phyloP scores from a whole-genome alignment of 2,329 filamentous ascomycete genomes.

The Polytolypa hystricis region DNA sequence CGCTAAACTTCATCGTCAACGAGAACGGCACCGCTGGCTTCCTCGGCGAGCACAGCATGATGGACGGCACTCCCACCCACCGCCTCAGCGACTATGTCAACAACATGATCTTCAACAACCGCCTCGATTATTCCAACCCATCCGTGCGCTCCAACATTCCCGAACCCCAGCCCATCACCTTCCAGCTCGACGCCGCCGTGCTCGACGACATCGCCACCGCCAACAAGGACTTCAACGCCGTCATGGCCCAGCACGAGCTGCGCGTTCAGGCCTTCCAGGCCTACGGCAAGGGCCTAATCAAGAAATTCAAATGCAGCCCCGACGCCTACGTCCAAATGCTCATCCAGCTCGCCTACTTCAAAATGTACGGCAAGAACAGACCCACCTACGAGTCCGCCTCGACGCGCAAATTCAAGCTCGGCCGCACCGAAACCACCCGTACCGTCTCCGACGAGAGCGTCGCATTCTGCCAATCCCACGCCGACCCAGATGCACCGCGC shows the following conservation, averaged over 20 bases:
- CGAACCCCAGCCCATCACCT: constrained; percentile 66
- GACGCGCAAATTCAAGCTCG: constrained; percentile 88
- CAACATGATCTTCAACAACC: constrained; percentile 84
- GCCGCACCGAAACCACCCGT: constrained; percentile 91
- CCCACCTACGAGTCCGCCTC: constrained; percentile 96
- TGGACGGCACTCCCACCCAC: constrained; percentile 97
- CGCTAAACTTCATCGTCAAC: constrained; percentile 93
- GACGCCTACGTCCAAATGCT: constrained; percentile 98
- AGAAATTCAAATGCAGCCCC: constrained; percentile 97
- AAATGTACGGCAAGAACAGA: constrained; percentile 97
- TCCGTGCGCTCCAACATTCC: constrained; percentile 70
- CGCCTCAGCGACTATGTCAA: constrained; percentile 91
- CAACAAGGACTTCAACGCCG: constrained; percentile 61
- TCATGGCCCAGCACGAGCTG: constrained; percentile 82
- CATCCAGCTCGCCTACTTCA: constrained; percentile 95
- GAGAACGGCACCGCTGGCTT: constrained; percentile 97
- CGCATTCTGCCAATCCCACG: constrained; percentile 80
- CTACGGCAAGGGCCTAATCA: constrained; percentile 96
- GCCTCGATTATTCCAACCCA: constrained; percentile 76
- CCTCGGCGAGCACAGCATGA: constrained; percentile 99
- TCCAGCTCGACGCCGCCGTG: constrained; percentile 64
- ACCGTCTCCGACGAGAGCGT: constrained; percentile 83
- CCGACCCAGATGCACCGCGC: constrained; percentile 52
- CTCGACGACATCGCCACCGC: constrained; percentile 70
- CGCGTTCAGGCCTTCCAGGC: constrained; percentile 91